Evolutionary conservation across 2,329 filamentous ascomycete species (phyloP), one percentile per base, ranked within the genome.

Genomic region (Arthrinium phaeospermum): DNA sequence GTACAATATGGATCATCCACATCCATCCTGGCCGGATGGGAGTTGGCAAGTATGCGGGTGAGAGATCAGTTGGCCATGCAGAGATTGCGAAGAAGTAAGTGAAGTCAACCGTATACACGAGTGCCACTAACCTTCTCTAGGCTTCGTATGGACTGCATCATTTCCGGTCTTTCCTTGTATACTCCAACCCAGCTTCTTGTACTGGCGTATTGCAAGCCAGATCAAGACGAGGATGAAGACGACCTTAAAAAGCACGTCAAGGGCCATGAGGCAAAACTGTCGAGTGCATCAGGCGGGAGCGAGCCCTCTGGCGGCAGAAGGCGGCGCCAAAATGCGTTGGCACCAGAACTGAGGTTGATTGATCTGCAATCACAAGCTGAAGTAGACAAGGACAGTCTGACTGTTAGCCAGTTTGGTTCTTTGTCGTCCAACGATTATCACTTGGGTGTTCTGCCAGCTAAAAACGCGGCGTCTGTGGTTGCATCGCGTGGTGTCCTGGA

Each of bases 121-220:
- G n/a, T 27, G 16, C 45, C 57, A 64, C 81, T 83, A 76, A 83
- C 80, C n/a, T 75, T 69, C 37, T 37, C 24, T 75, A 95, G 93
- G 83, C 90, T 98, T 83, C 93, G 95, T 79, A 97, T 96, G 83
- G 96, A 99, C 85, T 98, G 96, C 86, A 95, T 98, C 82, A 94
- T 99, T 86, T 98, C 96, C 81, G 96, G 96, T 79, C 93, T 99
- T 83, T 97, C 96, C 75, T 88, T 99, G 83, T 98, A 98, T 91
- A 98, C 95, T 80, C 94, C 94, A 80, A 96, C 91, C 80, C 88
- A 98, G 77, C 88, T 99, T 82, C 90, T 98, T 78, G 93, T 98
- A 78, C 92, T 99, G 84, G 95, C 95, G 80, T 98, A 97, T 83
- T 91, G 95, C 78, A 92, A 92, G 73, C 90, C 92, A 49, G 93